Conservation (phyloP, 2,329 filamentous ascomycete species). For the Curvularia hawaiiensis region DNA sequence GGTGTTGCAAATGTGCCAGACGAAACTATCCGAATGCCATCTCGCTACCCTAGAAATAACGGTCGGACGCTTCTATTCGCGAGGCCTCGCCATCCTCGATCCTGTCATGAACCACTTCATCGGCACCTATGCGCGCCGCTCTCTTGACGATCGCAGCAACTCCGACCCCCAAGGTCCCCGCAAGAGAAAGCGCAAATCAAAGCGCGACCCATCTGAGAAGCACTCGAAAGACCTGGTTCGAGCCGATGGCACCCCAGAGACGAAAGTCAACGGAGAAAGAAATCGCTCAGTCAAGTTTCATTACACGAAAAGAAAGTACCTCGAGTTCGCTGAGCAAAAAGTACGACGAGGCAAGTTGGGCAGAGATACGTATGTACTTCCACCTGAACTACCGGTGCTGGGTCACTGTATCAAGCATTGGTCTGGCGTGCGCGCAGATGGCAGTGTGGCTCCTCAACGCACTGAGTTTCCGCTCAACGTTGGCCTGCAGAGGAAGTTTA, state of each 20-base stretch:
- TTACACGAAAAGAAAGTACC: neutral
- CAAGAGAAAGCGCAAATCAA: neutral
- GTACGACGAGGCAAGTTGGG: neutral
- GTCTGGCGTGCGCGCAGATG: conserved; percentile 18
- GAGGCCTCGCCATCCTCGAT: conserved; percentile 23
- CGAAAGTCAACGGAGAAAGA: neutral
- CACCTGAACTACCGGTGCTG: conserved; percentile 19
- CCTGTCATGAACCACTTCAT: conserved; percentile 26
- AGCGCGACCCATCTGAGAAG: neutral
- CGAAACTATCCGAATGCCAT: conserved; percentile 12
- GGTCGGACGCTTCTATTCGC: conserved; percentile 21
- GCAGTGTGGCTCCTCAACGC: conserved; percentile 13
- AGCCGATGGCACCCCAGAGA: neutral
- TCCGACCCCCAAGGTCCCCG: neutral
- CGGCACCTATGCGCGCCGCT: conserved; percentile 21
- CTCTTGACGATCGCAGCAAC: conserved; percentile 10
- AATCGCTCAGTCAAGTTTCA: neutral
- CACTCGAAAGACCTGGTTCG: neutral
- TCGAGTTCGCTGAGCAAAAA: neutral
- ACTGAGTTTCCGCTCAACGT: conserved; percentile 22
- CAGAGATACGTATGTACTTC: conserved; percentile 12
- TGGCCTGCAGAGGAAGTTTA: conserved; percentile 13
- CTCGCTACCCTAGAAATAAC: conserved; percentile 25
- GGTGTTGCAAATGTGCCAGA: conserved; percentile 22
- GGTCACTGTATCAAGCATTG: conserved; percentile 23